Evolutionary conservation across 192 early-diverging fungal species (phyloP).

Genomic region (Coemansia sp.): DNA sequence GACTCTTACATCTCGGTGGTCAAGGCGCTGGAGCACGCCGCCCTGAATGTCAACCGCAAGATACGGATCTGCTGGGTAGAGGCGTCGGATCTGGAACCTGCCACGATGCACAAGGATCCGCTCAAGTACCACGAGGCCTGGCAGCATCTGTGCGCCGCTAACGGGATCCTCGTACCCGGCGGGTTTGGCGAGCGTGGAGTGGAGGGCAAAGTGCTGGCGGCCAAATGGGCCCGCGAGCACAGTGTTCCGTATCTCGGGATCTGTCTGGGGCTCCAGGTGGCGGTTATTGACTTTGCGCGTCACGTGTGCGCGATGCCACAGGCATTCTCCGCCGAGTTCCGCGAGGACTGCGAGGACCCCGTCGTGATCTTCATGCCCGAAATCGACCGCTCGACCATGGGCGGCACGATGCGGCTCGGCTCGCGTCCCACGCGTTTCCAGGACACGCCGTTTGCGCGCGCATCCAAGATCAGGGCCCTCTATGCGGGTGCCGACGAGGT

Average conservation of each 20-base stretch:
- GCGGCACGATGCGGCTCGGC: slow-evolving; percentile 98
- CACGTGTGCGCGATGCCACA: slow-evolving; percentile 79
- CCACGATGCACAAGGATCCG: slow-evolving; percentile 73
- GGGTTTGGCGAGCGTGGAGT: slow-evolving; percentile 97
- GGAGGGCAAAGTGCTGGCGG: slow-evolving; percentile 94
- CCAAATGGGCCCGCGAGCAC: slow-evolving; percentile 97
- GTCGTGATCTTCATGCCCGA: slow-evolving; percentile 99
- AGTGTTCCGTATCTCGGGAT: slow-evolving; percentile 97
- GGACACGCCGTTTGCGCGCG: slow-evolving; percentile 58
- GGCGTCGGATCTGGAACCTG: slow-evolving; percentile 85
- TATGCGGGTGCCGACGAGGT: slow-evolving; percentile 62
- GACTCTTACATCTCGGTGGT: slow-evolving; percentile 98
- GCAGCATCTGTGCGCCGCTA: slow-evolving; percentile 82
- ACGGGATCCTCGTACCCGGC: slow-evolving; percentile 96
- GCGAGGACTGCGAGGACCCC: slow-evolving; percentile 65
- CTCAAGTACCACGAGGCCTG: slow-evolving; percentile 96
- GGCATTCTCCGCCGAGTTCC: slow-evolving; percentile 89
- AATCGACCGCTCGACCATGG: slow-evolving; percentile 87
- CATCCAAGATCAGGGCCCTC: slow-evolving; percentile 68
- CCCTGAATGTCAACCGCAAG: slow-evolving; percentile 83
- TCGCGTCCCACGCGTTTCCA: slow-evolving; percentile 79
- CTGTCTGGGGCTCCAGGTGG: slow-evolving; percentile 96
- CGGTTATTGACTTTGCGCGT: slow-evolving; percentile 96
- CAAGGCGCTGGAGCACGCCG: slow-evolving; percentile 95
- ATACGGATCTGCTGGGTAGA: slow-evolving; percentile 91